A percentile compares a stretch with the other conserved stretches of the same genome.
Conservation (phyloP, 1,139 yeast genomes). For the Sugiyamaella novakii region DNA sequence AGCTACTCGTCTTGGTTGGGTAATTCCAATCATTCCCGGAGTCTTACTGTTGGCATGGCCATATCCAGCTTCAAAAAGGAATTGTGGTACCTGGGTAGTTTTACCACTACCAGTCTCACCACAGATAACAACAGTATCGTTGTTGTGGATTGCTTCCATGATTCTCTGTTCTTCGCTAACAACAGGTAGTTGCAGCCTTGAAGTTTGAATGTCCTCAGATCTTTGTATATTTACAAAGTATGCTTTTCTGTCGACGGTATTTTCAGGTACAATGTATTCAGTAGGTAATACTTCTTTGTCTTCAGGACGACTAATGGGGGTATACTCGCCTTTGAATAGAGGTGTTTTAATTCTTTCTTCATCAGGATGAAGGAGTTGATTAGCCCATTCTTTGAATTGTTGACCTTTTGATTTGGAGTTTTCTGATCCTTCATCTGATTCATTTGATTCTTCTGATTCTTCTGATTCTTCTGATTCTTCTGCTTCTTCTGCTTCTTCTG, state of each 20-base stretch:
- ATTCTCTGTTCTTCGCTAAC: slow-evolving; percentile 87
- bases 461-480: slow-evolving; percentile 28
- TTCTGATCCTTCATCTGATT: slow-evolving; percentile 23
- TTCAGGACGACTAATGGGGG: slow-evolving; percentile 41
- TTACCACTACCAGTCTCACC: slow-evolving; percentile 99
- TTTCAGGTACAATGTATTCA: slow-evolving; percentile 55
- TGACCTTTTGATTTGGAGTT: slow-evolving; percentile 44
- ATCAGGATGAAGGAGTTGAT: slow-evolving; percentile 38
- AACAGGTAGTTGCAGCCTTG: slow-evolving; percentile 79
- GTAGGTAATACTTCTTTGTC: slow-evolving; percentile 43
- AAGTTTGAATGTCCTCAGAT: slow-evolving; percentile 61
- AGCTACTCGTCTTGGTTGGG: slow-evolving; percentile 98
- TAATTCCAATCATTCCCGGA: slow-evolving; percentile 93
- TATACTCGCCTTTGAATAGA: slow-evolving; percentile 37
- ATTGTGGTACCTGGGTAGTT: slow-evolving; percentile 96
- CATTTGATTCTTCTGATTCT: slow-evolving; percentile 31
- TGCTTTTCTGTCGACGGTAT: slow-evolving; percentile 60
- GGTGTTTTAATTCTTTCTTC: slow-evolving; percentile 39
- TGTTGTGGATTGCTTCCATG: slow-evolving; percentile 94
- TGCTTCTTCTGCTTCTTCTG: slow-evolving; percentile 30
- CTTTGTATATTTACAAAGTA: slow-evolving; percentile 70
- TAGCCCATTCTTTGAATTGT: slow-evolving; percentile 59
- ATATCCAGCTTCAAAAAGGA: slow-evolving; percentile 85
- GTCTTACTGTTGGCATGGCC: slow-evolving; percentile 65
- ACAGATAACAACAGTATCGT: slow-evolving; percentile 87